These are phyloP conservation scores for Aspergillus candidus DNA, from an alignment of 2,329 filamentous ascomycete species.

Conservation along the genomic window DNA sequence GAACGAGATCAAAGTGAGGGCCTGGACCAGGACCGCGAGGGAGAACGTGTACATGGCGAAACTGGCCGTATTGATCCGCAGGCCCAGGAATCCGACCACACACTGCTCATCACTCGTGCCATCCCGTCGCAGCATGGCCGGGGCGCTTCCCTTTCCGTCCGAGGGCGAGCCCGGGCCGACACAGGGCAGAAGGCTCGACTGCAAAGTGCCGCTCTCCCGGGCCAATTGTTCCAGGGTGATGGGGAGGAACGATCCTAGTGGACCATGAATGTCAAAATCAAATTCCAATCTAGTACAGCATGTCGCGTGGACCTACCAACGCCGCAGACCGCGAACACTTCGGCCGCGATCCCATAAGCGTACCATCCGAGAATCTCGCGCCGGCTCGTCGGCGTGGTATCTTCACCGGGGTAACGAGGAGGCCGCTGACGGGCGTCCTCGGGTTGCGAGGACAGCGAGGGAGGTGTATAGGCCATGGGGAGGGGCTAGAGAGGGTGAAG, in stretches of 20 bases:
- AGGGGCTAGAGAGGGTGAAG: no score
- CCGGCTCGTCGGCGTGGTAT: slow-evolving; percentile 71
- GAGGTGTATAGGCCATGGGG: slow-evolving; percentile 8
- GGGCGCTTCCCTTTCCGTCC: slow-evolving; percentile 11
- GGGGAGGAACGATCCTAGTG: slow-evolving; percentile 76
- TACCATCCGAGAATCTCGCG: slow-evolving; percentile 89
- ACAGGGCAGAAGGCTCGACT: slow-evolving; percentile 36
- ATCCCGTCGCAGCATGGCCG: slow-evolving; percentile 14
- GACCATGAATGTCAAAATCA: neutral
- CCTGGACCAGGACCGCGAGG: slow-evolving; percentile 77
- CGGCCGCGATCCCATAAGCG: slow-evolving; percentile 86
- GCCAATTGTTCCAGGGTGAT: slow-evolving; percentile 89
- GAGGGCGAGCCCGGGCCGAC: slow-evolving; percentile 21
- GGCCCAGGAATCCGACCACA: slow-evolving; percentile 27
- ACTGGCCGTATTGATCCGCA: slow-evolving; percentile 33
- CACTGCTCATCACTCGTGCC: slow-evolving; percentile 25
- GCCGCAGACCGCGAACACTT: slow-evolving; percentile 88
- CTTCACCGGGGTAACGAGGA: slow-evolving; percentile 68
- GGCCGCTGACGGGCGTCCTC: slow-evolving; percentile 22
- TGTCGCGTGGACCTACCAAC: slow-evolving; percentile 43
- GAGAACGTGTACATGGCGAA: slow-evolving; percentile 66
- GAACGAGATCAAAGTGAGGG: slow-evolving; percentile 72
- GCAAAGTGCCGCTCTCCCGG: slow-evolving; percentile 79
- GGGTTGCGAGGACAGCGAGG: slow-evolving; percentile 11
- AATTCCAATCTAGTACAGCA: neutral